A percentile compares a stretch with the other conserved stretches of the same genome.
Conservation (phyloP, 139 green algal genomes). For the Ulvella scutata region DNA sequence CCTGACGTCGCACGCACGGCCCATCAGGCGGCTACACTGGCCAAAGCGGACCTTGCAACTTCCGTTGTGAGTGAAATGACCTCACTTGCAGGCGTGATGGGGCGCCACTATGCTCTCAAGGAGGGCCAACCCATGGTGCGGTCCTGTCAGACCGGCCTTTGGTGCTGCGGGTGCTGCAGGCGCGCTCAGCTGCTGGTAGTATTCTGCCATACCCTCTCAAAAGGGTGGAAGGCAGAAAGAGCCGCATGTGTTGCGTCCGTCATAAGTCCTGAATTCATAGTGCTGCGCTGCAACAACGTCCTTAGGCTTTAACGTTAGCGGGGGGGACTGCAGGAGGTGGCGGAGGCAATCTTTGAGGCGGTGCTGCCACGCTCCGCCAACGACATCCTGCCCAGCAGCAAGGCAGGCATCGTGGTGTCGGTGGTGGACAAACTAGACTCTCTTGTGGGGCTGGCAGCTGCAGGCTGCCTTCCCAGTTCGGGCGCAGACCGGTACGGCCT, state of each 20-base stretch:
- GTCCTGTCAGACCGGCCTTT: too few species aligned
- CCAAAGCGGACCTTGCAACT: conserved; percentile 79
- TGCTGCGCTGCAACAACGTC: too few species aligned
- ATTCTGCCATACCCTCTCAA: too few species aligned
- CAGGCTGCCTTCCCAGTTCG: conserved; percentile 66
- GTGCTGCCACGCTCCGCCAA: conserved; percentile 67
- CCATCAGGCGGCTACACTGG: conserved; percentile 46
- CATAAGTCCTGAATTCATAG: too few species aligned
- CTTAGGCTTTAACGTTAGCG: too few species aligned
- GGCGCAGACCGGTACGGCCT: conserved; percentile 87
- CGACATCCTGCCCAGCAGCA: conserved; percentile 49
- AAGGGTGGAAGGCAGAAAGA: background rate
- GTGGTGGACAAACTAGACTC: conserved; percentile 69
- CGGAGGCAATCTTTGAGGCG: conserved; percentile 74
- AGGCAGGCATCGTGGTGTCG: conserved; percentile 42
- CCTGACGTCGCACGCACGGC: conserved; percentile 9
- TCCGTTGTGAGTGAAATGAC: conserved; percentile 93
- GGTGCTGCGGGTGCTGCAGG: too few species aligned
- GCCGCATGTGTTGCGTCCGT: background rate
- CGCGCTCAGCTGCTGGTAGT: too few species aligned
- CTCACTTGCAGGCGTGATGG: conserved; percentile 87
- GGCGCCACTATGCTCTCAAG: conserved; percentile 59
- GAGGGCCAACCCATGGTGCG: conserved; percentile 27
- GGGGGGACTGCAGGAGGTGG: conserved; percentile 24
- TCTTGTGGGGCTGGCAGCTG: conserved; percentile 85